Conservation (phyloP, 805 yeast species). For the Candida tallmaniae region DNA sequence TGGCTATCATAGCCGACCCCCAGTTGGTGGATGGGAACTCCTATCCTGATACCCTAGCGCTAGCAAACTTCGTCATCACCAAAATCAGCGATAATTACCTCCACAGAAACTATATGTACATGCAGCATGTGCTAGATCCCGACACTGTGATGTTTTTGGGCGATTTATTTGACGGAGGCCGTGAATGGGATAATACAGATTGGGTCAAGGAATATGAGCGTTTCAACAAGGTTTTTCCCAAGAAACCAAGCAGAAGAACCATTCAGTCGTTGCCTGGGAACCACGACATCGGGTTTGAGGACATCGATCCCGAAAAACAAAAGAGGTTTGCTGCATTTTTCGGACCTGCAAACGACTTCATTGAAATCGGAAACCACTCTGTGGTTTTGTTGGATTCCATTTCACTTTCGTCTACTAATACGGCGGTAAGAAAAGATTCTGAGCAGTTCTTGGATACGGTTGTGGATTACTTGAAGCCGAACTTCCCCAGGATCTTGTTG, state of each 20-base stretch:
- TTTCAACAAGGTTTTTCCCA: conserved; percentile 63
- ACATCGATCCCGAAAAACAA: conserved; percentile 52
- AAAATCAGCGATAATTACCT: conserved; percentile 73
- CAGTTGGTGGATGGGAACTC: conserved; percentile 88
- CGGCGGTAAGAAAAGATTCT: conserved; percentile 46
- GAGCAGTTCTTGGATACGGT: conserved; percentile 44
- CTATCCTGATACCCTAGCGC: conserved; percentile 64
- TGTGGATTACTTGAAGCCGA: conserved; percentile 18
- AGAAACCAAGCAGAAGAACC: conserved; percentile 39
- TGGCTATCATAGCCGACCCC: conserved; percentile 81
- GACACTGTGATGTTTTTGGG: conserved; percentile 79
- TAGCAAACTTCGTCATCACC: conserved; percentile 52
- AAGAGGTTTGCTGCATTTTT: conserved; percentile 66
- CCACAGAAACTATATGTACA: conserved; percentile 63
- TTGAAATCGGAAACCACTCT: conserved; percentile 67
- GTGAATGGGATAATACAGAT: conserved; percentile 65
- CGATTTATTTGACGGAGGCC: conserved; percentile 91
- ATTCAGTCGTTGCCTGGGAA: conserved; percentile 69
- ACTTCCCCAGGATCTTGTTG: conserved; percentile 61
- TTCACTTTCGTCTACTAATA: conserved; percentile 52
- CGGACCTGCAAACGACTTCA: conserved; percentile 61
- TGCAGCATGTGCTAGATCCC: conserved; percentile 61
- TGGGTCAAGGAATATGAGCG: conserved; percentile 73
- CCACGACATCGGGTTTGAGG: conserved; percentile 94
- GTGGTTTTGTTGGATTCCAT: conserved; percentile 75